These are phyloP conservation scores for Aspergillus leporis DNA, from an alignment of 495 filamentous ascomycete species.

Conservation along the genomic window DNA sequence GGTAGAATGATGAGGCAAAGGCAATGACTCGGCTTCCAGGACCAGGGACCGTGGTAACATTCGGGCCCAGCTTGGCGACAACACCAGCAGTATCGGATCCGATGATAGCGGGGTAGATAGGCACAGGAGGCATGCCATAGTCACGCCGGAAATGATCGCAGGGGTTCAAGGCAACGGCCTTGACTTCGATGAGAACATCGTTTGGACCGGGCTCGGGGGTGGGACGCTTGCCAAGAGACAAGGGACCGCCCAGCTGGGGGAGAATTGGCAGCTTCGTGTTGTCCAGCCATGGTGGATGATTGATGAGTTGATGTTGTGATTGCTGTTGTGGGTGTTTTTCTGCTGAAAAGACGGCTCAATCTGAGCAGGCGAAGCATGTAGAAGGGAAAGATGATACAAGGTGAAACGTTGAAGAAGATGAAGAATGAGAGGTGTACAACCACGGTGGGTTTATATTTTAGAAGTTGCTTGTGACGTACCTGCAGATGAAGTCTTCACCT, in stretches of 20 bases:
- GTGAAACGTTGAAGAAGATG: too few species aligned
- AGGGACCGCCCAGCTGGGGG: slow-evolving; percentile 1
- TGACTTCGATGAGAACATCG: slow-evolving; percentile 18
- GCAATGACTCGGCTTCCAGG: slow-evolving; percentile 39
- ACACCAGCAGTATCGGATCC: slow-evolving; percentile 44
- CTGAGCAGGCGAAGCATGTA: too few species aligned
- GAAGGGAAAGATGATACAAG: too few species aligned
- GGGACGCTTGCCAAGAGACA: background rate
- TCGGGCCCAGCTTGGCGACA: slow-evolving; percentile 35
- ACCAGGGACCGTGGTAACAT: slow-evolving; percentile 25
- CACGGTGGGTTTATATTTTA: too few species aligned
- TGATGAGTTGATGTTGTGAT: too few species aligned
- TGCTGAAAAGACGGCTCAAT: too few species aligned
- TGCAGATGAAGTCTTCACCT: too few species aligned
- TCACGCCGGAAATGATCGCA: slow-evolving; percentile 39
- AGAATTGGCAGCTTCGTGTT: background rate
- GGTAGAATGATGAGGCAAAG: slow-evolving; percentile 34
- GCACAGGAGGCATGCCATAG: slow-evolving; percentile 27
- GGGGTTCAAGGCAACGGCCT: slow-evolving; percentile 47
- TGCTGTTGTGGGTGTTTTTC: too few species aligned
- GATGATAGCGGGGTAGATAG: slow-evolving; percentile 39
- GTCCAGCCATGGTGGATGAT: background rate
- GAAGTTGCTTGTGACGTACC: too few species aligned
- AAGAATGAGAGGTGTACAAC: too few species aligned
- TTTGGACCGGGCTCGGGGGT: slow-evolving; percentile 3